These are phyloP conservation scores for Rhizophora apiculata DNA, from an alignment of 345 rosid genomes.

Conservation along the genomic window DNA sequence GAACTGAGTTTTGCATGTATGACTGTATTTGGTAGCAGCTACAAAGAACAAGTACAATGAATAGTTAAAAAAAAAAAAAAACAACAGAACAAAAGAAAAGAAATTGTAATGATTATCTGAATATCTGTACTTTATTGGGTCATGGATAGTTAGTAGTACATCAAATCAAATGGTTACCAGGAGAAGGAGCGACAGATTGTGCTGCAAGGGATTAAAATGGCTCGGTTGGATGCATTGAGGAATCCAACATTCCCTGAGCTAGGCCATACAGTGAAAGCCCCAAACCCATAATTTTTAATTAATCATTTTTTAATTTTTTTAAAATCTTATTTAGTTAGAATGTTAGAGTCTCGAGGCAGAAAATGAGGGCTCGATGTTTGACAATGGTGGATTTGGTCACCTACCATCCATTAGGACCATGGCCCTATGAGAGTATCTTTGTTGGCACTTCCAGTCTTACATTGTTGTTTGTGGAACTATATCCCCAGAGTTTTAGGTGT, in stretches of 20 bases:
- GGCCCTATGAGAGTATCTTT: slow-evolving; percentile 11
- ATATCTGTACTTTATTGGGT: not conserved
- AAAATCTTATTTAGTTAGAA: slow-evolving; percentile 19
- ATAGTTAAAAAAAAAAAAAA: not conserved
- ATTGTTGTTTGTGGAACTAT: not conserved
- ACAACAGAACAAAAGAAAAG: not conserved
- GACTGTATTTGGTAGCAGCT: not conserved
- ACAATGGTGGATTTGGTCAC: slow-evolving; percentile 33
- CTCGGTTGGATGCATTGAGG: slow-evolving; percentile 26
- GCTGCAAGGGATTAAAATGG: slow-evolving; percentile 2
- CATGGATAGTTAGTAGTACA: not conserved
- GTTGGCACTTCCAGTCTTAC: slow-evolving; percentile 1
- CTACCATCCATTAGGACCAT: slow-evolving; percentile 24
- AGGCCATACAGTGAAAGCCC: slow-evolving; percentile 40
- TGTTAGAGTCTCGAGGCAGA: slow-evolving; percentile 50
- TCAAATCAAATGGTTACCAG: not conserved
- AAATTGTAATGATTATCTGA: slow-evolving; percentile 8
- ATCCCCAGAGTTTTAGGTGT: not conserved
- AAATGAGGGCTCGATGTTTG: slow-evolving; percentile 26
- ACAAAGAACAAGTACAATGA: not conserved
- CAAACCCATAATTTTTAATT: slow-evolving; percentile 2
- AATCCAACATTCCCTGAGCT: slow-evolving; percentile 43
- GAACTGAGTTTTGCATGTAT: slow-evolving; percentile 16
- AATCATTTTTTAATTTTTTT: not conserved
- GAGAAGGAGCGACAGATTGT: not conserved